A percentile compares a stretch with the other conserved stretches of the same genome.
phyloP scores from a whole-genome alignment of 495 filamentous ascomycete species.

The Annulohypoxylon stygium region DNA sequence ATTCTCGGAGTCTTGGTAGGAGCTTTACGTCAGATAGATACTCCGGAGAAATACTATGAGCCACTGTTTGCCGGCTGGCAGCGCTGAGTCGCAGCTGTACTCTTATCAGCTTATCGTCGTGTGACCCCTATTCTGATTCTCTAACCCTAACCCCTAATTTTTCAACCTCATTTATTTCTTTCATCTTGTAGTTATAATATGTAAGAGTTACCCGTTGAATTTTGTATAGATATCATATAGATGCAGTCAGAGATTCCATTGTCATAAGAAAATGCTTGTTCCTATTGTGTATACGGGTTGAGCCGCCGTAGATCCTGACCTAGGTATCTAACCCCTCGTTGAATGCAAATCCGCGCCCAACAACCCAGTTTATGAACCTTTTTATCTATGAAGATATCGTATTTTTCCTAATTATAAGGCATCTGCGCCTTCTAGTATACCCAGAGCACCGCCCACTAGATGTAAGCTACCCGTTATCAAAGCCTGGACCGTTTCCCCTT shows the following conservation, averaged over 20 bases:
- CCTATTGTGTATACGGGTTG: slow-evolving; percentile 36
- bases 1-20: background rate
- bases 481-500: slow-evolving; percentile 56
- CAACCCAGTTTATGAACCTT: background rate
- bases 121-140: slow-evolving; percentile 1
- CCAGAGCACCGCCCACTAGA: slow-evolving; percentile 70
- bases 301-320: slow-evolving; percentile 38
- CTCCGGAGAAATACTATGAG: slow-evolving; percentile 5
- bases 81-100: background rate
- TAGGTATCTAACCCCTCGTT: slow-evolving; percentile 28
- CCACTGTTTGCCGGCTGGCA: background rate
- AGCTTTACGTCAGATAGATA: slow-evolving; percentile 13
- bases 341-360: slow-evolving; percentile 2
- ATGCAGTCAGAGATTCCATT: background rate
- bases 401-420: slow-evolving; percentile 50
- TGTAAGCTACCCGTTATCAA: slow-evolving; percentile 74
- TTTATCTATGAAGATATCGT: slow-evolving; percentile 4
- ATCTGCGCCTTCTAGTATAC: slow-evolving; percentile 61
- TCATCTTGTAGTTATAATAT: no score
- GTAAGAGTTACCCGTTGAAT: background rate
- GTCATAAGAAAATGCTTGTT: background rate
- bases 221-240: background rate
- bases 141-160: background rate
- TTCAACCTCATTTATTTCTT: no score
- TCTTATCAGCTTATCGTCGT: slow-evolving; percentile 12